Evolutionary conservation across 331 rosid species (phyloP), one percentile per base, ranked within the genome.

Genomic region (Ulmus americana): DNA sequence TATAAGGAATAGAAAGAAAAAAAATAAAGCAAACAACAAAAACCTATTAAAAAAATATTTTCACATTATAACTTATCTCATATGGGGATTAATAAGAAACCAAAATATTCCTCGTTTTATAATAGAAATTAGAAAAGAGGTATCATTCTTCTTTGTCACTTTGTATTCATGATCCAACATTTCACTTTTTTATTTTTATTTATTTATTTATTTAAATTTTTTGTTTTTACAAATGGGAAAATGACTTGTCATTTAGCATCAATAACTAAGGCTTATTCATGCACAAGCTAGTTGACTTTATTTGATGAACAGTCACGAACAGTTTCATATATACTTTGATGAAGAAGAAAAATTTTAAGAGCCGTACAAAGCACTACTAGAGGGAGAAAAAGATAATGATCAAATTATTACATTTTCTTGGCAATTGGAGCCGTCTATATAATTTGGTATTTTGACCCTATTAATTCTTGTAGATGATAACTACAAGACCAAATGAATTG

Each of bases 201-300:
- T 53, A 15, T 53, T 20, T 53, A 5, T 53, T 20, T 53, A 15
- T 13, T 48, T 48, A 14, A 28, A 0, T 50, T 49, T n/a, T n/a
- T 6, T 15, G 16, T n/a, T 55, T 65, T 70, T 59, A 52, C 61
- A 62, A 44, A 69, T 53, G 53, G 63, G 85, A 69, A 76, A 73
- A 71, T 46, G 71, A 76, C 73, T 39, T 76, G 74, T 81, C 77
- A 76, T 76, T 72, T 44, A 54, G 66, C 75, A 61, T 79, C 77
- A 79, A 76, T 81, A 69, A 61, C 58, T 67, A 9, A 9, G 40
- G 70, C 70, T 61, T 67, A 67, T 81, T 75, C 80, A 72, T 79
- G 72, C 75, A 77, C 73, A 75, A 70, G 64, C 64, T 18, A 39
- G 77, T 79, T 76, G 84, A 79, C 86, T 82, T 84, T 61, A 42